Evolutionary conservation across 208 protist species (phyloP).

Genomic region (Acanthamoeba culbertsoni): DNA sequence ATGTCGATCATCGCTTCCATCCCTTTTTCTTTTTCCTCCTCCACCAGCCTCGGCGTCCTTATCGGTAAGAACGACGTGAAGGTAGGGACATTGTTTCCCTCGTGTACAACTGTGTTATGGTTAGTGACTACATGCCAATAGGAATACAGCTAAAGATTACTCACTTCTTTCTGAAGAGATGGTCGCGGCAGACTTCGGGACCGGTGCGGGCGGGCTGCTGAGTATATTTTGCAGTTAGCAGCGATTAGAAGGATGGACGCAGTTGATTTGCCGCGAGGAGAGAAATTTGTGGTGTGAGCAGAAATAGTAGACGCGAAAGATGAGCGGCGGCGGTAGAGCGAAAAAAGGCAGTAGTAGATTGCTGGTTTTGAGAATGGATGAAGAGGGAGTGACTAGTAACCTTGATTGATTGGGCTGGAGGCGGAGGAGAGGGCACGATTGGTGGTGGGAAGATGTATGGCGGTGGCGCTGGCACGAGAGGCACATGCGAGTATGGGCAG

Average conservation of each 20-base stretch:
- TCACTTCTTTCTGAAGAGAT: conserved; percentile 53
- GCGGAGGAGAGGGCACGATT: not conserved
- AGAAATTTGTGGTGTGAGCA: not conserved
- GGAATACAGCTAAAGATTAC: not conserved
- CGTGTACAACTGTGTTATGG: not conserved
- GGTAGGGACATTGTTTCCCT: conserved; percentile 31
- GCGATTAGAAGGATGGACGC: not conserved
- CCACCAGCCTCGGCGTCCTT: not conserved
- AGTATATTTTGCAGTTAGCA: not conserved
- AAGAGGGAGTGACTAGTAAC: not conserved
- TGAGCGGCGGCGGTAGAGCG: not conserved
- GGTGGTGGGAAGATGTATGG: not conserved
- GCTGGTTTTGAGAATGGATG: not conserved
- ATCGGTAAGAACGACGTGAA: conserved; percentile 22
- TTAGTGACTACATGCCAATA: not conserved
- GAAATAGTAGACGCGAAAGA: not conserved
- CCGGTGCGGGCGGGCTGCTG: not conserved
- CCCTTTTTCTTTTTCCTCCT: not conserved
- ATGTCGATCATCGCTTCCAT: not conserved
- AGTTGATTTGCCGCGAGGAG: not conserved
- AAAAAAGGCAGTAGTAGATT: not conserved
- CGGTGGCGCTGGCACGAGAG: not conserved
- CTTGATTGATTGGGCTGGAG: conserved; percentile 8
- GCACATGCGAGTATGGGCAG: conserved; percentile 7
- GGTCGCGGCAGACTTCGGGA: conserved; percentile 44